A percentile compares a stretch with the other conserved stretches of the same genome.
These are phyloP conservation scores for Blumeria graminis DNA, from an alignment of 2,329 filamentous ascomycete species.

Conservation along the genomic window DNA sequence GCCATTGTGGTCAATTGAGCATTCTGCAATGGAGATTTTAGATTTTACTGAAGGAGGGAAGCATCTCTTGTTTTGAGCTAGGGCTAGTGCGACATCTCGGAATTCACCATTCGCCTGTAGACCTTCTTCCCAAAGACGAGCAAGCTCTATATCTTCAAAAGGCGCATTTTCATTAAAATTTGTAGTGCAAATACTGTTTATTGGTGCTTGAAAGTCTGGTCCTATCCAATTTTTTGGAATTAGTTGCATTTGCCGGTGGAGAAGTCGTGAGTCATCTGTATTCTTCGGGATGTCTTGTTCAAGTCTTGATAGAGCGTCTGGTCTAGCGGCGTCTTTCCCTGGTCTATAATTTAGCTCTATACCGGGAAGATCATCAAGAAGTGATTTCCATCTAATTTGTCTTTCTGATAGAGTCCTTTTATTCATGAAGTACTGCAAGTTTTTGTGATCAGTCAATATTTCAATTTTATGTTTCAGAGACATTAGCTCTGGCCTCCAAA, in stretches of 20 bases:
- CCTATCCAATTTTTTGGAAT: background rate
- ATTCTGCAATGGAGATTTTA: background rate
- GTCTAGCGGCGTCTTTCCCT: background rate
- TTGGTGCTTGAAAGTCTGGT: background rate
- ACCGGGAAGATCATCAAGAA: background rate
- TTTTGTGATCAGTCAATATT: background rate
- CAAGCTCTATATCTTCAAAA: background rate
- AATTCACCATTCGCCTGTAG: background rate
- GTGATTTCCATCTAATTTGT: background rate
- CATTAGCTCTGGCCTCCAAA: background rate
- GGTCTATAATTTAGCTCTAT: background rate
- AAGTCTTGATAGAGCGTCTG: background rate
- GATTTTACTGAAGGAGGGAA: background rate
- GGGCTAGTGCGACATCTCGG: background rate
- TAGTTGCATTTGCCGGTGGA: background rate
- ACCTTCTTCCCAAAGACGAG: background rate
- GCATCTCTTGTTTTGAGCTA: background rate
- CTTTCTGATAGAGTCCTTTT: background rate
- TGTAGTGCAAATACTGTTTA: background rate
- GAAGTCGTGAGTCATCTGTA: background rate
- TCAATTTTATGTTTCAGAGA: background rate
- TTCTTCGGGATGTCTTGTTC: background rate
- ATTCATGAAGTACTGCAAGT: background rate
- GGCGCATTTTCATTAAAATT: background rate
- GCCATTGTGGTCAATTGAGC: background rate